phyloP scores from a whole-genome alignment of 768 basidiomycete species.

The Chalciporus chontae region DNA sequence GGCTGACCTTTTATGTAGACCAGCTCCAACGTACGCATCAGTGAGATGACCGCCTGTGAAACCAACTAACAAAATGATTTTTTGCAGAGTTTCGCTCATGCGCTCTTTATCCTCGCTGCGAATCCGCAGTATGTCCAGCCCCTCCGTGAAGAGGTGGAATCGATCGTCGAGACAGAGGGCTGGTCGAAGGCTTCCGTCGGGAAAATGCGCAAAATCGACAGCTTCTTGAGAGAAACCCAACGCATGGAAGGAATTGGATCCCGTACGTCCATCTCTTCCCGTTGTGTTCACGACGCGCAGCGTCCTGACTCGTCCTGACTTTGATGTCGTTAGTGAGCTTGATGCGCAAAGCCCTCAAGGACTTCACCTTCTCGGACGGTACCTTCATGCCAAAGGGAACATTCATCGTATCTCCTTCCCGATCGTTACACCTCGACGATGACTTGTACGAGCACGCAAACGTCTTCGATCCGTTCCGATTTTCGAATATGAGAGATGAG shows the following conservation, averaged over 20 bases:
- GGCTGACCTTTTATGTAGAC: conserved; percentile 11
- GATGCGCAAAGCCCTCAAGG: conserved; percentile 30
- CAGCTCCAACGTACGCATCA: conserved; percentile 15
- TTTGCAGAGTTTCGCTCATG: conserved; percentile 32
- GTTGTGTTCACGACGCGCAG: too few species aligned
- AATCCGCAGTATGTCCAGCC: conserved; percentile 27
- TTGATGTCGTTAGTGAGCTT: conserved; percentile 22
- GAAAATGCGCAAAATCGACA: conserved; percentile 36
- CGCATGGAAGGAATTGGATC: conserved; percentile 29
- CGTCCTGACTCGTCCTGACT: too few species aligned
- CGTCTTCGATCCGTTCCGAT: conserved; percentile 49
- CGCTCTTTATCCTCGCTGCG: conserved; percentile 35
- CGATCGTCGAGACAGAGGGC: conserved; percentile 10
- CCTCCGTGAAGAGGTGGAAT: conserved; percentile 9
- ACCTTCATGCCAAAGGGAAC: conserved; percentile 34
- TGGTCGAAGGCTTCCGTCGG: conserved; percentile 26
- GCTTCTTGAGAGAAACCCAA: conserved; percentile 37
- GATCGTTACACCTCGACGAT: conserved; percentile 22
- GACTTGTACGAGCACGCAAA: conserved; percentile 31
- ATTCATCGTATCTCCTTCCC: conserved; percentile 23
- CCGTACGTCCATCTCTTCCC: conserved; percentile 21
- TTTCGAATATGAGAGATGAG: conserved; percentile 34
- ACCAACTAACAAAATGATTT: not conserved
- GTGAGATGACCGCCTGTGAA: not conserved
- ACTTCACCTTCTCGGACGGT: conserved; percentile 36